Conservation (phyloP, 2,329 filamentous ascomycete species). For the Leptographium radiaticola region DNA sequence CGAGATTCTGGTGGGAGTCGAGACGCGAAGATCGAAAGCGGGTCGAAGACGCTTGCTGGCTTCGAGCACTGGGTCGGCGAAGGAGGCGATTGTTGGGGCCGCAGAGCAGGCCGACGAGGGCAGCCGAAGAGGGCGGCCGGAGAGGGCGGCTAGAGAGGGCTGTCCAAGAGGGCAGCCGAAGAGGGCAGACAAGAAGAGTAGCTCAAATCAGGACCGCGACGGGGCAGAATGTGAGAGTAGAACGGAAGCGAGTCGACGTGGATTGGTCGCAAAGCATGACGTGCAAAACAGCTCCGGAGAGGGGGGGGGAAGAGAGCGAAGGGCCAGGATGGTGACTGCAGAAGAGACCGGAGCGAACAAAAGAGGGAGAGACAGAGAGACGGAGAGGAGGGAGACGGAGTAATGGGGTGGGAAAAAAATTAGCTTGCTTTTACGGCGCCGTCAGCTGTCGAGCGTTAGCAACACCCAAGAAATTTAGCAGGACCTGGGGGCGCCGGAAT, state of each 20-base stretch:
- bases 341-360: not conserved
- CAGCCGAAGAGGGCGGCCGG: not conserved
- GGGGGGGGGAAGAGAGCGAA: not conserved
- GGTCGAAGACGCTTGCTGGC: not conserved
- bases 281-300: not conserved
- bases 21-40: not conserved
- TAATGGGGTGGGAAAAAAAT: conserved; percentile 5
- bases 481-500: not conserved
- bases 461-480: not conserved
- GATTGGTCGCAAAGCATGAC: conserved; percentile 2
- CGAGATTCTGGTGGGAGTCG: not conserved
- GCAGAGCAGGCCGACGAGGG: not conserved
- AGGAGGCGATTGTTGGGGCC: not conserved
- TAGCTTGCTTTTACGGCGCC: conserved; percentile 4
- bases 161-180: not conserved
- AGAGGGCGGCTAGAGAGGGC: not conserved
- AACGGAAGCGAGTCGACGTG: not conserved
- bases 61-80: not conserved
- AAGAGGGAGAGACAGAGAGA: not conserved
- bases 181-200: not conserved
- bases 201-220: not conserved
- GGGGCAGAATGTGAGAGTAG: not conserved
- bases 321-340: not conserved
- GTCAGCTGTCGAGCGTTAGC: not conserved
- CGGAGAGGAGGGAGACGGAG: not conserved